These are phyloP conservation scores for Bocquillonia castaneifolia DNA, from an alignment of 441 rosid species.

Conservation along the genomic window DNA sequence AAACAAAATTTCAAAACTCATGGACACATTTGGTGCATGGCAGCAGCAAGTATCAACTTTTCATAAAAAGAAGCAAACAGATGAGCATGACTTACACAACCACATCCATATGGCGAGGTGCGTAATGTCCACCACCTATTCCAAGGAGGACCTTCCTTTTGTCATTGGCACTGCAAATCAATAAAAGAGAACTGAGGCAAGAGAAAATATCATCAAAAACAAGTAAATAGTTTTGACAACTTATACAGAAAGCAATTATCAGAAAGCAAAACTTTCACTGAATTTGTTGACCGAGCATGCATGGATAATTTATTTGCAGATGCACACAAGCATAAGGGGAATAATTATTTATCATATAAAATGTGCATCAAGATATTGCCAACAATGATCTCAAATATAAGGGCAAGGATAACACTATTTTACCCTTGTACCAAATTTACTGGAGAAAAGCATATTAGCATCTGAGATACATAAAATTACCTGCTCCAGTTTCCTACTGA, in stretches of 20 bases:
- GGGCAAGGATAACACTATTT: not conserved
- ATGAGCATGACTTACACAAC: conserved; percentile 45
- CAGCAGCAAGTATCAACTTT: not conserved
- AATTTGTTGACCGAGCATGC: not conserved
- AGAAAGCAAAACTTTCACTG: not conserved
- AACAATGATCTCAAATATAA: not conserved
- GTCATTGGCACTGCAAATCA: conserved; percentile 41
- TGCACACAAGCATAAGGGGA: not conserved
- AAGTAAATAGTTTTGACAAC: not conserved
- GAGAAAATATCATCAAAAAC: not conserved
- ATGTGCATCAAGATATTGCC: not conserved
- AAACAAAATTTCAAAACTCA: not conserved
- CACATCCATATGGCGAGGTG: conserved; percentile 88
- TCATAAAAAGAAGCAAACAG: conserved; percentile 5
- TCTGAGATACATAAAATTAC: conserved; percentile 32
- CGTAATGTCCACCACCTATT: conserved; percentile 89
- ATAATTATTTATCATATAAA: not conserved
- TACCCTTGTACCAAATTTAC: not conserved
- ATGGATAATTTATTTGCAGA: not conserved
- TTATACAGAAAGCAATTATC: not conserved
- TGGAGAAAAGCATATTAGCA: conserved; percentile 7
- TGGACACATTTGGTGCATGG: not conserved
- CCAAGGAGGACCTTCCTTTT: conserved; percentile 72
- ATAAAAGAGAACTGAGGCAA: conserved; percentile 5
- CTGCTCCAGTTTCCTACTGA: conserved; percentile 78